Percentiles rank a stretch among this genome's conserved stretches.
These are phyloP conservation scores for Glaciozyma martinii DNA, from an alignment of 768 basidiomycete genomes.

Conservation along the genomic window DNA sequence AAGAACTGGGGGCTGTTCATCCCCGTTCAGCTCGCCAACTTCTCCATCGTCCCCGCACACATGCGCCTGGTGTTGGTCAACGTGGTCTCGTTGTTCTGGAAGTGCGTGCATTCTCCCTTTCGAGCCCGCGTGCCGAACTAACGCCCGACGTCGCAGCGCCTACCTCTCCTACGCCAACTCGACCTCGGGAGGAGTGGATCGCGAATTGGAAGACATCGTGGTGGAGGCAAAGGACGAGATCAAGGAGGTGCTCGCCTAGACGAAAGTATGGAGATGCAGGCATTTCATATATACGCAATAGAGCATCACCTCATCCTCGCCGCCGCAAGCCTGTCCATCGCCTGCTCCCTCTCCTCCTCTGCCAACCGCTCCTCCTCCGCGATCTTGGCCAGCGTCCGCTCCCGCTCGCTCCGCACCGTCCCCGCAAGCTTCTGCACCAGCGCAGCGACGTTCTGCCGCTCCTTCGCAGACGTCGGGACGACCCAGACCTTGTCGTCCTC, in stretches of 20 bases:
- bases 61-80: slow-evolving; percentile 65
- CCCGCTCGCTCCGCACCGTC: slow-evolving; percentile 69
- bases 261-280: too few relatives aligned
- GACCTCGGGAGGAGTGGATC: background rate
- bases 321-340: background rate
- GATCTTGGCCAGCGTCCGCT: slow-evolving; percentile 67
- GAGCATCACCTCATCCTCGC: background rate
- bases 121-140: too few relatives aligned
- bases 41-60: slow-evolving; percentile 64
- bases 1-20: slow-evolving; percentile 61
- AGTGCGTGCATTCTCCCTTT: slow-evolving; percentile 1
- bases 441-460: slow-evolving; percentile 64
- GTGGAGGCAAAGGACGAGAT: too few relatives aligned
- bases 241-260: too few relatives aligned
- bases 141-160: slow-evolving; percentile 5
- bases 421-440: slow-evolving; percentile 59
- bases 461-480: slow-evolving; percentile 77
- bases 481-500: slow-evolving; percentile 42
- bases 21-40: slow-evolving; percentile 71
- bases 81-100: slow-evolving; percentile 58
- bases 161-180: slow-evolving; percentile 29
- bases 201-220: background rate
- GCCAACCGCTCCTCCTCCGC: slow-evolving; percentile 63
- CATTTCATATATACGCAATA: too few relatives aligned
- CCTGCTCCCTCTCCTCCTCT: slow-evolving; percentile 45